Conservation (phyloP, 768 basidiomycete genomes). For the Mycena latifolia region DNA sequence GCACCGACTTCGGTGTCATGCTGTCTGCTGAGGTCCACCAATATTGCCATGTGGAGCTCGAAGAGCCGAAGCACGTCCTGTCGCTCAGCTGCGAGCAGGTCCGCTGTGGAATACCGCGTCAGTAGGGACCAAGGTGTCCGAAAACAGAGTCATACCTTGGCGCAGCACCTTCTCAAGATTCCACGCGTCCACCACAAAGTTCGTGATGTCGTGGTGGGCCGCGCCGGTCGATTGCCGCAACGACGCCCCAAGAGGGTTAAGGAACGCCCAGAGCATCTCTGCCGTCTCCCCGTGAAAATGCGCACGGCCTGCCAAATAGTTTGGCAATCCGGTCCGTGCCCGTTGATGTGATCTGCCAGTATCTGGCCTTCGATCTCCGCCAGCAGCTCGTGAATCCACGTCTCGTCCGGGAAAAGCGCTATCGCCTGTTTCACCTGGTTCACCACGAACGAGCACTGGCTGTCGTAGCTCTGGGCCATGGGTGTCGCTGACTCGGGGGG, state of each 20-base stretch:
- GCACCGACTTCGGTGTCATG: slow-evolving; percentile 10
- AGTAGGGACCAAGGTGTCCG: background rate
- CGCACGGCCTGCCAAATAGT: slow-evolving; percentile 18
- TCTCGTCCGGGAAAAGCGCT: slow-evolving; percentile 4
- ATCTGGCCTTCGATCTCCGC: slow-evolving; percentile 24
- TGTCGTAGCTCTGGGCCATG: slow-evolving; percentile 13
- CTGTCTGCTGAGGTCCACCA: slow-evolving; percentile 24
- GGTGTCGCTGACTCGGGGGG: background rate
- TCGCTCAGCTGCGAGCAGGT: slow-evolving; percentile 20
- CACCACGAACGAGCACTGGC: slow-evolving; percentile 22
- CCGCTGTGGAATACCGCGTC: background rate
- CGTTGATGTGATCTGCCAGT: too few relatives aligned
- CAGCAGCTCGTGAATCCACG: slow-evolving; percentile 17
- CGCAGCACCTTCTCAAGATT: slow-evolving; percentile 12
- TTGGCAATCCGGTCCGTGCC: slow-evolving; percentile 16
- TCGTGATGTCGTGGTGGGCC: slow-evolving; percentile 19
- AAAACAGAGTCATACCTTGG: slow-evolving; percentile 15
- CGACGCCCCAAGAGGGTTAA: too few relatives aligned
- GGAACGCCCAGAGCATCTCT: too few relatives aligned
- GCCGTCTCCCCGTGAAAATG: slow-evolving; percentile 31
- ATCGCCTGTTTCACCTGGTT: slow-evolving; percentile 6
- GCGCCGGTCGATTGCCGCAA: slow-evolving; percentile 21
- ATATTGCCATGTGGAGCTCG: slow-evolving; percentile 28
- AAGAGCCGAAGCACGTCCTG: slow-evolving; percentile 17
- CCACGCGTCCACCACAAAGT: slow-evolving; percentile 20